Evolutionary conservation across 2,329 filamentous ascomycete species (phyloP), one percentile per base, ranked within the genome.

Genomic region (Hymenoscyphus linearis): DNA sequence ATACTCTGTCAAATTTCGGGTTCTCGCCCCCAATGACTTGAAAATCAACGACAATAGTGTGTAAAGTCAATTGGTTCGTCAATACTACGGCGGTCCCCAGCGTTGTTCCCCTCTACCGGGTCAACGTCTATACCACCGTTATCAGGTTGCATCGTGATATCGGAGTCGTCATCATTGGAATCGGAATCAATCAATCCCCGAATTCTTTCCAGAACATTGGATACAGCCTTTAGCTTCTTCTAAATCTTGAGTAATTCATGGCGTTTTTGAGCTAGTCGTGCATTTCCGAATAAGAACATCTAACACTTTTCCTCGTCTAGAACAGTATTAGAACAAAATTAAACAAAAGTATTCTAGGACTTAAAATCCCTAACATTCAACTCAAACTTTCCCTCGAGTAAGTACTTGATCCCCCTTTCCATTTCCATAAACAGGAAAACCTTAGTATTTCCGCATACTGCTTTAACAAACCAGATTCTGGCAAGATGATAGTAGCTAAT

Each of bases 401-500:
- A 61, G 9, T 55, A 36, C 5, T 53, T 36, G 2, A 69, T 63
- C 0, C 60, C 56, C n/a, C 59, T 37, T 0, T 56, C 22, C 1
- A 65, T 58, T 12, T 64, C 14, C n/a, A 52, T 44, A 44, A 68
- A 68, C 0, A 68, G 13, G 7, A 37, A 31, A 2, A 59, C 62
- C 1, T 64, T 52, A 1, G 69, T 61, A 4, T 58, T 62, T 1
- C 60, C 36, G 18, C 69, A 74, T 0, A 70, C 59, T 26, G 55
- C 63, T 50, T 92, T 88, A 0, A 85, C 78, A 67, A 91, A 88
- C 1, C 88, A 81, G 35, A 79, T 75, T 0, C 84, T 82, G 0
- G 89, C 87, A 4, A 87, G 82, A 54, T 83, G 79, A 69, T 92
- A 92, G 71, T 91, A 92, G 0, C 82, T 86, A 0, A 86, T 78